A percentile compares a stretch with the other conserved stretches of the same genome.
Conservation (phyloP, 805 yeast species). For the Pichia pseudocactophila region DNA sequence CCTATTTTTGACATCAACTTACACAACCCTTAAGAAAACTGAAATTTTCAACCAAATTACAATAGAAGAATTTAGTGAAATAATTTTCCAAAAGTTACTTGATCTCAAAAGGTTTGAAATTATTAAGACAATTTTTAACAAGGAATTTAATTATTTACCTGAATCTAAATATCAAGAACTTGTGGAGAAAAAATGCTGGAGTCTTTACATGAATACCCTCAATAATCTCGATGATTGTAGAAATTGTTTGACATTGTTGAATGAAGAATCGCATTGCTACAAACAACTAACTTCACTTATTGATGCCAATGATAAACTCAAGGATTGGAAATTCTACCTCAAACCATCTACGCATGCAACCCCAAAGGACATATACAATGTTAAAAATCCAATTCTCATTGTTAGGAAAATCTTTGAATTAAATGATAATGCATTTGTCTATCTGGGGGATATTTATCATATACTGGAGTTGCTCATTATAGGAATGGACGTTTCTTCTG, state of each 20-base stretch:
- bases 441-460: conserved; percentile 32
- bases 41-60: conserved; percentile 20
- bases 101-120: conserved; percentile 16
- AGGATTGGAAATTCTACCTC: conserved; percentile 25
- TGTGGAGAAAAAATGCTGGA: conserved; percentile 19
- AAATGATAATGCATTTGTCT: conserved; percentile 42
- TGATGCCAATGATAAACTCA: conserved; percentile 16
- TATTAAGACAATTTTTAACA: conserved; percentile 12
- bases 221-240: conserved; percentile 19
- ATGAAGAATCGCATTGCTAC: conserved; percentile 1
- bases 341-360: conserved; percentile 24
- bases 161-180: conserved; percentile 9
- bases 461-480: conserved; percentile 34
- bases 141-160: conserved; percentile 16
- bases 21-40: conserved; percentile 22
- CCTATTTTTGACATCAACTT: conserved; percentile 21
- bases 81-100: conserved; percentile 18
- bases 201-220: conserved; percentile 21
- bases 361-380: conserved; percentile 20
- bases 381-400: conserved; percentile 20
- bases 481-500: conserved; percentile 28
- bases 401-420: conserved; percentile 36
- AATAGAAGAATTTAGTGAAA: conserved; percentile 14
- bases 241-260: conserved; percentile 16
- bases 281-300: conserved; percentile 15